Evolutionary conservation across 768 basidiomycete species (phyloP).

Genomic region (Lentinula aciculospora): DNA sequence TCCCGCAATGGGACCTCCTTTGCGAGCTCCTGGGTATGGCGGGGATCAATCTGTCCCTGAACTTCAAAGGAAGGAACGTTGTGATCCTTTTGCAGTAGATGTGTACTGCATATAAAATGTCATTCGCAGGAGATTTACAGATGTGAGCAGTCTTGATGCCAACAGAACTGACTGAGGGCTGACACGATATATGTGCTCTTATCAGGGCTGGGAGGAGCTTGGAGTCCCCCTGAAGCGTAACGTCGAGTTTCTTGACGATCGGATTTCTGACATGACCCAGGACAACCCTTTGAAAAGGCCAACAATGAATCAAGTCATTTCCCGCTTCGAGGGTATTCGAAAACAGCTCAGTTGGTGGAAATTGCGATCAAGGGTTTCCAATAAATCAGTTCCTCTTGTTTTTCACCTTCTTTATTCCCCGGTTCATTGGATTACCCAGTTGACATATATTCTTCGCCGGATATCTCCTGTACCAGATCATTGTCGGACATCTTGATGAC

Average conservation of each 20-base stretch:
- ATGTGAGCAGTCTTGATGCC: not conserved
- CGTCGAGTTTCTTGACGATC: slow-evolving; percentile 23
- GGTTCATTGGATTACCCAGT: not conserved
- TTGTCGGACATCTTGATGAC: not conserved
- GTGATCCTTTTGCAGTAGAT: slow-evolving; percentile 37
- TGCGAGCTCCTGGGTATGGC: slow-evolving; percentile 24
- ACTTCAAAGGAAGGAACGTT: slow-evolving; percentile 15
- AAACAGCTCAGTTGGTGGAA: slow-evolving; percentile 9
- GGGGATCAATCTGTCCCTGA: slow-evolving; percentile 40
- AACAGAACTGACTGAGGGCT: too few relatives aligned
- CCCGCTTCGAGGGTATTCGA: slow-evolving; percentile 16
- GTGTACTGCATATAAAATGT: slow-evolving; percentile 38
- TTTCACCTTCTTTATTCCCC: not conserved
- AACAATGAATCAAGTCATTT: slow-evolving; percentile 28
- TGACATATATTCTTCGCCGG: not conserved
- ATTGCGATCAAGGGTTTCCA: slow-evolving; percentile 17
- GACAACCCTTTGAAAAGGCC: slow-evolving; percentile 30
- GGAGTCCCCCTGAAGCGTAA: not conserved
- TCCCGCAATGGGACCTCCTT: slow-evolving; percentile 18
- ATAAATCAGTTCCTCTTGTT: not conserved
- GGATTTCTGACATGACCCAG: slow-evolving; percentile 30
- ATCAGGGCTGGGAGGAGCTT: not conserved
- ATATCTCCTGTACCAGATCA: not conserved
- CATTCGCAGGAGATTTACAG: slow-evolving; percentile 11
- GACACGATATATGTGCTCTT: not conserved